Percentiles rank a stretch among this genome's conserved stretches.
Conservation (phyloP, 495 filamentous ascomycete species). For the Penicillium coffeae region DNA sequence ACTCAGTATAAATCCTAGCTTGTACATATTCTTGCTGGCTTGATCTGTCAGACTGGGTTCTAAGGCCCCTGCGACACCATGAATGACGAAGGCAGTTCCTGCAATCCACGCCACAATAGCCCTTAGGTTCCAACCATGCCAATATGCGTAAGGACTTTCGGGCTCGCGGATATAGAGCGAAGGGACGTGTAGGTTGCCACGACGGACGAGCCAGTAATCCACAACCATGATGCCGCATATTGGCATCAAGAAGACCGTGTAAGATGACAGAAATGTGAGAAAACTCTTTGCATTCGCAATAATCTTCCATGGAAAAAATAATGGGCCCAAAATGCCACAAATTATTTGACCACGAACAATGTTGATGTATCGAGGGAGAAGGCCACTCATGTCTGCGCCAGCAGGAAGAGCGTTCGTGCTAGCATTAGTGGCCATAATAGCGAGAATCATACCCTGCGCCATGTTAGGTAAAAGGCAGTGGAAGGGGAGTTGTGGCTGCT, state of each 20-base stretch:
- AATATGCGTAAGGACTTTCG: conserved; percentile 16
- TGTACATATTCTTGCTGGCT: too few species aligned
- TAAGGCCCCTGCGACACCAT: too few species aligned
- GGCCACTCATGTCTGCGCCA: conserved; percentile 29
- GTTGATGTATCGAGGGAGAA: conserved; percentile 27
- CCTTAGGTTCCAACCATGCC: conserved; percentile 22
- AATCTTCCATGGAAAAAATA: conserved; percentile 32
- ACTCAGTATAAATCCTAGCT: too few species aligned
- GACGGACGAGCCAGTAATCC: conserved; percentile 32
- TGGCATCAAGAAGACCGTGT: conserved; percentile 31
- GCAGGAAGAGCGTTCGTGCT: too few species aligned
- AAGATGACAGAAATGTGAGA: conserved; percentile 31
- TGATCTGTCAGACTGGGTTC: too few species aligned
- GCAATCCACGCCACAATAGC: conserved; percentile 21
- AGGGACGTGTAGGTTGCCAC: conserved; percentile 24
- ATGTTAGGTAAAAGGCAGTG: too few species aligned
- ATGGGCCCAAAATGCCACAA: conserved; percentile 13
- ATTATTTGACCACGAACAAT: conserved; percentile 31
- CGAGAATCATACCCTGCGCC: too few species aligned
- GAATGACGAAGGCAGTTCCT: too few species aligned
- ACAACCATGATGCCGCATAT: conserved; percentile 28
- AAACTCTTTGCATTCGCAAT: conserved; percentile 27
- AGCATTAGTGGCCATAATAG: too few species aligned
- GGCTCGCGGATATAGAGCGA: conserved; percentile 22
- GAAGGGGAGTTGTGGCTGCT: too few species aligned